Base-by-base conservation (phyloP, 1,284 basidiomycete genomes). In the Peniophora sp. region DNA sequence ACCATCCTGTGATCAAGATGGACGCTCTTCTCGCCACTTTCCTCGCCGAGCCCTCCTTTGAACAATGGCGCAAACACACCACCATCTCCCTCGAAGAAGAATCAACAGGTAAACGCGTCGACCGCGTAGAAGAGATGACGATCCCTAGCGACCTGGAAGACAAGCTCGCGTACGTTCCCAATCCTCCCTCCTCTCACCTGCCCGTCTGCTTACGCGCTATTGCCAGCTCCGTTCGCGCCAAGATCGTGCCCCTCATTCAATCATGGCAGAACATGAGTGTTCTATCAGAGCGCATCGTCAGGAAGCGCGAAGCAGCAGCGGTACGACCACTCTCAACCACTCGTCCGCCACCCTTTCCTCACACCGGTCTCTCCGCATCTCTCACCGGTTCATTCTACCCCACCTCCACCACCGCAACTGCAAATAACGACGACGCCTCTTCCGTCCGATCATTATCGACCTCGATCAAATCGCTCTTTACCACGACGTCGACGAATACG, bases 141-240 rank as follows among this genome's bases (percentile, higher is more conserved):
- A 92, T 97, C 53, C 94, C 94, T 2, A 83, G 86, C 53, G 92
- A 97, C 66, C 73, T 97, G 6, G 92, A 95, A 55, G 86, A 92
- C 46, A 94, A 93, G 65, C 78, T 97, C 46, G 73, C 74, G 83
- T 92, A 69, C 47, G 83, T 67, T 24, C 12, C 3, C 36, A 52
- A 48, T 43, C 14, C 20, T 47, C 56, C 10, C 41, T 47, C 22
- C 44, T 17, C 45, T 52, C 35, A 34, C 25, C 9, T 35, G 47
- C 11, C 47, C 12, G 6, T 45, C 23, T 36, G 45, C 16, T 34
- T 3, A 22, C 52, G 51, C 34, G 24, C 51, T 25, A 52, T 47
- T 27, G 52, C 38, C 58, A 92, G 88, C 38, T 69, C 78, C 36
- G 77, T 95, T 16, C 82, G 89, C 25, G 73, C 75, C 44, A 86